phyloP scores from a whole-genome alignment of 257 asterid species.

The Prunella vulgaris region DNA sequence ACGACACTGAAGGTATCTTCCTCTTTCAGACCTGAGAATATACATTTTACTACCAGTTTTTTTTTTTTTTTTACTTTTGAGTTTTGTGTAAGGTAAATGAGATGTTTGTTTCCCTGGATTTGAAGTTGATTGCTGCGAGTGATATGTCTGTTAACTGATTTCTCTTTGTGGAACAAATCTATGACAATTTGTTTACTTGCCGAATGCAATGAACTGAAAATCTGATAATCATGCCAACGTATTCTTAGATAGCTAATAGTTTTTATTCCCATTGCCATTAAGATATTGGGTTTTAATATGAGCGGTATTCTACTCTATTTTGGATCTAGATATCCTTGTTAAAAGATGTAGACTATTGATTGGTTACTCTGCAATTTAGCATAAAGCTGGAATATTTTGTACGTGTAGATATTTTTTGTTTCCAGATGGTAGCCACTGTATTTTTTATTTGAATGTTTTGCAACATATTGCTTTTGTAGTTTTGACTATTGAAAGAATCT shows the following conservation, averaged over 20 bases:
- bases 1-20: slow-evolving; percentile 70
- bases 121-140: slow-evolving; percentile 7
- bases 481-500: neutral
- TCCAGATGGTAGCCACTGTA: neutral
- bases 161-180: neutral
- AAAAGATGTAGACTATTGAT: neutral
- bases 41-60: too few species aligned
- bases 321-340: neutral
- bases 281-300: neutral
- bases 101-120: neutral
- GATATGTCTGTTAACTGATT: neutral
- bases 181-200: neutral
- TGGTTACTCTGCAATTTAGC: neutral
- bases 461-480: neutral
- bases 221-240: neutral
- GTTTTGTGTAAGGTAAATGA: neutral
- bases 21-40: neutral
- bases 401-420: too few species aligned
- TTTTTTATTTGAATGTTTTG: too few species aligned
- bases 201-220: neutral
- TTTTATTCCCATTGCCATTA: neutral
- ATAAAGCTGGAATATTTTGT: neutral
- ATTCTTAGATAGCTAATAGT: neutral
- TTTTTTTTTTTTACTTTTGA: neutral
- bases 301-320: neutral